Conservation (phyloP, 441 rosid genomes). For the Populus tomentosa region DNA sequence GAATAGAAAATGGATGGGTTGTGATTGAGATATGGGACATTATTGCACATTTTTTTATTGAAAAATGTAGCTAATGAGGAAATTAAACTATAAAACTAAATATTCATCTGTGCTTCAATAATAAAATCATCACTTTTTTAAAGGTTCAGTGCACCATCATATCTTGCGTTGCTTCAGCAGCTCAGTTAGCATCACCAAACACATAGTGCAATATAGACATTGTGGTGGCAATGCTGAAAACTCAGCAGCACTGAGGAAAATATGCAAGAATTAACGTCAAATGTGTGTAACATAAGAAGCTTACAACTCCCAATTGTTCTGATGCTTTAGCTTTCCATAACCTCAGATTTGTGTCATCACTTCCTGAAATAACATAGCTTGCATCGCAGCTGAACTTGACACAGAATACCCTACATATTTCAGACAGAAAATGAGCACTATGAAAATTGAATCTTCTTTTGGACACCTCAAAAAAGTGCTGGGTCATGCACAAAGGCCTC, state of each 20-base stretch:
- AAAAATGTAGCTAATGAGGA: background rate
- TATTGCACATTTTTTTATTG: too few relatives aligned
- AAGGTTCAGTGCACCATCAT: background rate
- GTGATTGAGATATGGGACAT: background rate
- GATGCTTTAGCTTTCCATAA: slow-evolving; percentile 98
- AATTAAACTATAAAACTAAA: background rate
- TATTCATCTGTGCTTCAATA: background rate
- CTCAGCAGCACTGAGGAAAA: background rate
- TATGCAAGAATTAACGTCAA: background rate
- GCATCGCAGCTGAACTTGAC: slow-evolving; percentile 91
- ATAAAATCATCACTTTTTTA: background rate
- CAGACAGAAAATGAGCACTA: slow-evolving; percentile 4
- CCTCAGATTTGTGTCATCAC: slow-evolving; percentile 92
- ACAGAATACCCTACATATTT: slow-evolving; percentile 69
- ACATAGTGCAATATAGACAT: background rate
- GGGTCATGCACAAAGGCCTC: background rate
- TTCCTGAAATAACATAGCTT: slow-evolving; percentile 83
- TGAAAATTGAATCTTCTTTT: background rate
- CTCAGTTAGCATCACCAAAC: background rate
- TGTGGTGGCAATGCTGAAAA: background rate
- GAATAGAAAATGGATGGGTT: background rate
- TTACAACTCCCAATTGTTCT: slow-evolving; percentile 95
- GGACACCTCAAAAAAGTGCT: background rate
- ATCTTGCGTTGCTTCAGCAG: background rate
- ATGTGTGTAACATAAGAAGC: slow-evolving; percentile 22